phyloP scores from a whole-genome alignment of 352 stramenopile genomes.

The Globisporangium cystogenes region DNA sequence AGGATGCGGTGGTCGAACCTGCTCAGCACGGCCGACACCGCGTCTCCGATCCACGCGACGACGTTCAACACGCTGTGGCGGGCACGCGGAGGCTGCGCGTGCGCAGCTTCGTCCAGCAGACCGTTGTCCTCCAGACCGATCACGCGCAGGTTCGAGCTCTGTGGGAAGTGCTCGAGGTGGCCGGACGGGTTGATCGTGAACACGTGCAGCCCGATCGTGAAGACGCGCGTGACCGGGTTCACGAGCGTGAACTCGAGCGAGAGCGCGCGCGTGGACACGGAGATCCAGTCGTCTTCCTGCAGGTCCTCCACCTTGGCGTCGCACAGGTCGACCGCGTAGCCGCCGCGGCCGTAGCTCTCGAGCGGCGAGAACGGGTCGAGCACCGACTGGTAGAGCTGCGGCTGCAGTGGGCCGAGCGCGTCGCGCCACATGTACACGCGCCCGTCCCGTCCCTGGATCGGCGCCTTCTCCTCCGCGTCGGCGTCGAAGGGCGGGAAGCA shows the following conservation, averaged over 20 bases:
- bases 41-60: neutral
- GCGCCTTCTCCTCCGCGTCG: conserved; percentile 39
- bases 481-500: conserved; percentile 74
- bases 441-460: conserved; percentile 34
- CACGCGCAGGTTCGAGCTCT: conserved; percentile 79
- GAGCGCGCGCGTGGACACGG: conserved; percentile 70
- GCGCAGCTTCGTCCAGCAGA: conserved; percentile 12
- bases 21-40: conserved; percentile 17
- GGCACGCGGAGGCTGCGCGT: neutral
- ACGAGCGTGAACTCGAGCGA: conserved; percentile 85
- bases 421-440: conserved; percentile 67
- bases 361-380: conserved; percentile 38
- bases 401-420: conserved; percentile 45
- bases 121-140: conserved; percentile 66
- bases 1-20: conserved; percentile 53
- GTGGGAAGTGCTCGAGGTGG: conserved; percentile 74
- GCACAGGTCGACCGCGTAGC: conserved; percentile 75
- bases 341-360: conserved; percentile 55
- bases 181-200: conserved; percentile 77
- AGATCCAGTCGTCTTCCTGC: conserved; percentile 67
- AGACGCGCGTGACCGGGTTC: conserved; percentile 86
- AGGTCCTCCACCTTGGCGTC: conserved; percentile 52
- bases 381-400: conserved; percentile 50
- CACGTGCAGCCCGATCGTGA: conserved; percentile 83
- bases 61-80: neutral